Percentiles rank a stretch among this genome's conserved stretches.
Conservation (phyloP, 345 rosid species). For the Citrus medica region DNA sequence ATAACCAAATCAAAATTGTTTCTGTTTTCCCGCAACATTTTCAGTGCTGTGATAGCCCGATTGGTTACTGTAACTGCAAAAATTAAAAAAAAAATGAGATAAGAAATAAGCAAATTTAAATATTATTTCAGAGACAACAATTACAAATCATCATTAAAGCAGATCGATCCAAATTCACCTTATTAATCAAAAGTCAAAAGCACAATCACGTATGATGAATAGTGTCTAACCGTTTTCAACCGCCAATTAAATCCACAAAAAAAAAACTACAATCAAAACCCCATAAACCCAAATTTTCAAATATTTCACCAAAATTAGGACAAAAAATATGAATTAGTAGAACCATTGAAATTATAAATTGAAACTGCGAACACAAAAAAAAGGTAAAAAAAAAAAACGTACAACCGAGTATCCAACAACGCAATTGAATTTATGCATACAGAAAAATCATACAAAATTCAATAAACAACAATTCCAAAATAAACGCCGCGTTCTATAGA, state of each 20-base stretch:
- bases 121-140: not conserved
- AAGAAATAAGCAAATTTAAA: slow-evolving; percentile 4
- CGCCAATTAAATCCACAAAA: not conserved
- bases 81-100: not conserved
- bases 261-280: not conserved
- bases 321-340: not conserved
- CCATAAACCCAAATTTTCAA: not conserved
- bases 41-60: slow-evolving; percentile 52
- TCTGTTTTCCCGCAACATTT: slow-evolving; percentile 55
- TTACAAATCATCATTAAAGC: not conserved
- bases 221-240: slow-evolving; percentile 8
- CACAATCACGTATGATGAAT: slow-evolving; percentile 7
- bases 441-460: not conserved
- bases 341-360: not conserved
- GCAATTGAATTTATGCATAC: not conserved
- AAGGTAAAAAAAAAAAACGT: too few species aligned
- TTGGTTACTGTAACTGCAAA: slow-evolving; percentile 57
- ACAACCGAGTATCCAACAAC: not conserved
- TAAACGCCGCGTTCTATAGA: not conserved
- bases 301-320: not conserved
- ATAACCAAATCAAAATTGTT: slow-evolving; percentile 58
- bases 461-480: not conserved
- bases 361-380: not conserved
- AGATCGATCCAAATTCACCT: not conserved
- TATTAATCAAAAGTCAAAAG: not conserved